These are phyloP conservation scores for Fusarium bulbicola DNA, from an alignment of 2,329 filamentous ascomycete species.

Conservation along the genomic window DNA sequence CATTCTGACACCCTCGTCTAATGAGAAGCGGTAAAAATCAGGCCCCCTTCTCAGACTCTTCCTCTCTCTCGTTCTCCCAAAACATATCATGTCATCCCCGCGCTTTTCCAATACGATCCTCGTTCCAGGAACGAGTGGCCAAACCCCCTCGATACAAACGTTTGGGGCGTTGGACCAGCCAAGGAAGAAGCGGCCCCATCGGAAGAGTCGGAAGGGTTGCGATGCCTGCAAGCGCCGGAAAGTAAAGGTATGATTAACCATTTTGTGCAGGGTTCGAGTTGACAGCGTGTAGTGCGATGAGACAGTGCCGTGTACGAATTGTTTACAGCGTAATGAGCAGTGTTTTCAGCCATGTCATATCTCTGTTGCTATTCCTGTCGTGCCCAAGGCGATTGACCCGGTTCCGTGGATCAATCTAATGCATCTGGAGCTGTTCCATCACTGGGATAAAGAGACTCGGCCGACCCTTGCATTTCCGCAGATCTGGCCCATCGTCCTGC, in stretches of 20 bases:
- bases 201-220: neutral
- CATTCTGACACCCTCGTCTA: neutral
- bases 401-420: neutral
- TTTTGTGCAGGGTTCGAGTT: neutral
- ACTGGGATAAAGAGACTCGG: neutral
- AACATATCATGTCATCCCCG: neutral
- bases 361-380: neutral
- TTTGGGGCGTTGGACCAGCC: neutral
- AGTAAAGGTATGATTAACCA: neutral
- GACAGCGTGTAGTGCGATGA: neutral
- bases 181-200: neutral
- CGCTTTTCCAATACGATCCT: neutral
- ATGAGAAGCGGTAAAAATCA: neutral
- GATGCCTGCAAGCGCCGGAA: neutral
- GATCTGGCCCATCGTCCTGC: neutral
- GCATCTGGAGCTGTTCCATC: neutral
- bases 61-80: neutral
- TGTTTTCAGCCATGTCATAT: neutral
- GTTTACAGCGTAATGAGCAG: neutral
- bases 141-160: fast-evolving
- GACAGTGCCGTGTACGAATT: neutral
- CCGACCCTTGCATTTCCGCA: neutral
- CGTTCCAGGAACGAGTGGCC: neutral
- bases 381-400: neutral
- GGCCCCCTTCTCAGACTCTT: neutral